Base-by-base conservation (phyloP, 2,329 filamentous ascomycete species). In the Hypoxylon sp. region DNA sequence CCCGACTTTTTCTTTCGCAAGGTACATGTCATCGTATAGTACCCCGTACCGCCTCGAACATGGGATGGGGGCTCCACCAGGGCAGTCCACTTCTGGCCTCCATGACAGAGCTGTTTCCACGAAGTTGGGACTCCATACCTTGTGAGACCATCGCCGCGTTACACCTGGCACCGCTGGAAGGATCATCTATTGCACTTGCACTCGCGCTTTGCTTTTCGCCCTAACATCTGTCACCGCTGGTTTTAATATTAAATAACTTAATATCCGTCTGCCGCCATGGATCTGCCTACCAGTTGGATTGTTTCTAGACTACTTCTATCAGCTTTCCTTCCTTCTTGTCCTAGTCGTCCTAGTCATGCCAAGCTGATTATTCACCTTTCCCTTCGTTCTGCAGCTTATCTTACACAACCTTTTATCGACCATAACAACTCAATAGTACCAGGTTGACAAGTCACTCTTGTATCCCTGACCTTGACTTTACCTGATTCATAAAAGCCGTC, bases 201-300 rank as follows among this genome's bases (percentile, higher is more conserved):
- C 73, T 74, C 67, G 67, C 72, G 60, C 69, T 70, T 74, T 74
- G 70, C 73, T 75, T 74, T 74, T 73, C 72, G 73, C 73, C 71
- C 72, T 76, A 74, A 69, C 68, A 68, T 69, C 69, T 73, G 75
- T 77, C 75, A 78, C 76, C 76, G 76, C 76, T 72, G 73, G 72
- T 76, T 75, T 73, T 55, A 74, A 73, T 74, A 75, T 77, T 77
- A 75, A 77, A 77, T 74, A 68, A 75, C 71, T 68, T 78, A 75
- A 77, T 76, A 76, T 76, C 75, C 75, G 68, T 75, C 69, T 64
- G 63, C 73, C 75, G 67, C 72, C 75, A 75, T 74, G 73, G 73
- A 70, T 67, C 67, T 53, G 21, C 64, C 63, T 58, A 51, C 60
- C 60, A 30, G 63, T 70, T 66, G 66, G 61, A 60, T 51, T 65